phyloP scores from a whole-genome alignment of 2,329 filamentous ascomycete species.

The Hypoxylon sp. region DNA sequence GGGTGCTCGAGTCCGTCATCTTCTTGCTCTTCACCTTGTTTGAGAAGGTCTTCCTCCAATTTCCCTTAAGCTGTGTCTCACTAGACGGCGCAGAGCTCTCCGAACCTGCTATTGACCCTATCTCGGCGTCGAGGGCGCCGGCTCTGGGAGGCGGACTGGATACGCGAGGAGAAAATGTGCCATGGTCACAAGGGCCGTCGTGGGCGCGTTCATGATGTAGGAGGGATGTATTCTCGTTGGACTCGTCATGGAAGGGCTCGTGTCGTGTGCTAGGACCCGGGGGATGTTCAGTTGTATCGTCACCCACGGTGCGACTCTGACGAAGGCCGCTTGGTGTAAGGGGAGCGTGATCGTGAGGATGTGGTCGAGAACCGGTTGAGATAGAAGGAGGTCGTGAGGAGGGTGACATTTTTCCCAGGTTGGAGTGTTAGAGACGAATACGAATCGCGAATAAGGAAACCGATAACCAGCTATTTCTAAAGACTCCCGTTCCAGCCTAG shows the following conservation, averaged over 20 bases:
- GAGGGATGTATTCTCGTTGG: conserved; percentile 68
- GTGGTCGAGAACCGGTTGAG: conserved; percentile 37
- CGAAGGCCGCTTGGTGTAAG: conserved; percentile 53
- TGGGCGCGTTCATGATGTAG: conserved; percentile 59
- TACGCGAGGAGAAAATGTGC: conserved; percentile 81
- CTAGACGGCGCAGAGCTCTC: conserved; percentile 57
- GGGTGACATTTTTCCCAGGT: conserved; percentile 38
- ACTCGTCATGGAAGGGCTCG: conserved; percentile 36
- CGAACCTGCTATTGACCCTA: conserved; percentile 53
- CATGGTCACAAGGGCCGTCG: conserved; percentile 74
- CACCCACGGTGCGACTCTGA: conserved; percentile 49
- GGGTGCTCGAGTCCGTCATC: conserved; percentile 78
- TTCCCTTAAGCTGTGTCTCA: conserved; percentile 55
- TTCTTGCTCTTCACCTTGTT: conserved; percentile 72
- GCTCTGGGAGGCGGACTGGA: conserved; percentile 62
- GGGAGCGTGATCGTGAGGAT: conserved; percentile 50
- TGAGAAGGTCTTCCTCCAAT: conserved; percentile 66
- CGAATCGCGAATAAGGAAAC: conserved; percentile 9
- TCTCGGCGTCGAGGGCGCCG: conserved; percentile 49
- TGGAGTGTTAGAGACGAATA: conserved; percentile 2
- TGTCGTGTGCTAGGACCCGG: conserved; percentile 37
- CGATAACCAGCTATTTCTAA: conserved; percentile 6
- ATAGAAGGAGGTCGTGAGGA: conserved; percentile 40
- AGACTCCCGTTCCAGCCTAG: conserved; percentile 5
- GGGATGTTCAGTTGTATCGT: conserved; percentile 20